These are phyloP conservation scores for Backusella tarrabulga DNA, from an alignment of 192 early-diverging fungal species.

Conservation along the genomic window DNA sequence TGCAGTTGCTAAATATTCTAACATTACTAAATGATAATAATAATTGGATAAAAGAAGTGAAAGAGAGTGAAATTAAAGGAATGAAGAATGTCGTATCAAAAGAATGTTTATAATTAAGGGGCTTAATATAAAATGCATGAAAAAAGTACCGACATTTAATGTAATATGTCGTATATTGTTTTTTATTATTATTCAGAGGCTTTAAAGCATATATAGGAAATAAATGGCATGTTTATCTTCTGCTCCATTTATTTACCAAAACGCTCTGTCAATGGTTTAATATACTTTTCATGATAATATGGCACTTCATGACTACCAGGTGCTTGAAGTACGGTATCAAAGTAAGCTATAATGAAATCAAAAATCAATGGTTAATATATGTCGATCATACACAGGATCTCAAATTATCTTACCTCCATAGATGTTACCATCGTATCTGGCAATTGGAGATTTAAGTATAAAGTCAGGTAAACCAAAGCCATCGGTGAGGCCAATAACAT, in stretches of 20 bases:
- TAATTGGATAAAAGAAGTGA: neutral
- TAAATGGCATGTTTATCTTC: neutral
- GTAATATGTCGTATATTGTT: too few relatives aligned
- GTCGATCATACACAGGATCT: neutral
- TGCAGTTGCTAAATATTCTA: conserved; percentile 61
- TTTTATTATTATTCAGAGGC: neutral
- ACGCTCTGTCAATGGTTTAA: conserved; percentile 42
- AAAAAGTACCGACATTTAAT: too few relatives aligned
- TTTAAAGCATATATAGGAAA: neutral
- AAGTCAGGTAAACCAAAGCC: conserved; percentile 57
- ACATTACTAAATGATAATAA: conserved; percentile 38
- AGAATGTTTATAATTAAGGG: neutral
- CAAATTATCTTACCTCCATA: conserved; percentile 42
- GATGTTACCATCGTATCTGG: conserved; percentile 56
- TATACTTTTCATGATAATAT: conserved; percentile 35
- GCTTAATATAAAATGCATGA: neutral
- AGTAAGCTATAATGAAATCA: conserved; percentile 27
- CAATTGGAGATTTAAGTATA: conserved; percentile 58
- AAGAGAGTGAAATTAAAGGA: neutral
- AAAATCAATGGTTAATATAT: neutral
- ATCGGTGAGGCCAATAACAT: conserved; percentile 53
- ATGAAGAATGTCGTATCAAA: neutral
- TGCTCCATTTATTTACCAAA: neutral
- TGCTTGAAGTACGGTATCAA: conserved; percentile 34
- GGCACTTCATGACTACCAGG: conserved; percentile 40